Evolutionary conservation across 208 protist genomes (phyloP), one percentile per base, ranked within the genome.

Genomic region (Leishmania aethiopica): DNA sequence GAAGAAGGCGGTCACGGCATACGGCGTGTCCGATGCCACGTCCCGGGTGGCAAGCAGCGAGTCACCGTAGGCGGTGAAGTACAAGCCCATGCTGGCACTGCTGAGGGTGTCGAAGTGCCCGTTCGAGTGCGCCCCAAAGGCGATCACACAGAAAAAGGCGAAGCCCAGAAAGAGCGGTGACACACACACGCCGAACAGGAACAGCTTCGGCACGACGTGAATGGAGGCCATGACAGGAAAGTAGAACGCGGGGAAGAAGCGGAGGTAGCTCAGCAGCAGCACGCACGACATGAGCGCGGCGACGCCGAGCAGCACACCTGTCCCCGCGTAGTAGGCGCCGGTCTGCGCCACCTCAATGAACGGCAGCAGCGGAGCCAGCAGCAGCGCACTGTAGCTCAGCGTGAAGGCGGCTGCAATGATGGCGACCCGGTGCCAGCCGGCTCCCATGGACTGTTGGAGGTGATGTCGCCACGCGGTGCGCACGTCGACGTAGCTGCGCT

Each of bases 31-130:
- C 60, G 86, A 69, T 1, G 84, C 79, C 28, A 81, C 77, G 28
- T 79, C 72, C 81, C 90, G 82, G 13, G 91, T 86, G 55, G 84
- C 75, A 7, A 94, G 77, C 40, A 94, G 82, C 13, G 87, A 86
- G 78, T 94, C 91, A 62, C 91, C 91, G 67, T 88, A 94, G 74
- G 90, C 88, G 75, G 90, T 85, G 70, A 92, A 85, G 83, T 90
- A 94, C 22, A 91, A 75, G 55, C 71, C 78, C n/a, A 92, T 83
- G 51, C 86, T 79, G 22, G 91, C 82, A 75, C 84, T 89, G 40
- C 84, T 79, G 35, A 92, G 75, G 42, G 87, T 81, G 13, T 62
- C 69, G 76, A 91, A 92, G 69, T 84, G 77, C 0, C 89, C 87
- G 25, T 84, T 77, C 3, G 85, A 91, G 79, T 92, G 84, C 0